A percentile compares a stretch with the other conserved stretches of the same genome.
Conservation (phyloP, 345 rosid genomes). For the Brassica incana region DNA sequence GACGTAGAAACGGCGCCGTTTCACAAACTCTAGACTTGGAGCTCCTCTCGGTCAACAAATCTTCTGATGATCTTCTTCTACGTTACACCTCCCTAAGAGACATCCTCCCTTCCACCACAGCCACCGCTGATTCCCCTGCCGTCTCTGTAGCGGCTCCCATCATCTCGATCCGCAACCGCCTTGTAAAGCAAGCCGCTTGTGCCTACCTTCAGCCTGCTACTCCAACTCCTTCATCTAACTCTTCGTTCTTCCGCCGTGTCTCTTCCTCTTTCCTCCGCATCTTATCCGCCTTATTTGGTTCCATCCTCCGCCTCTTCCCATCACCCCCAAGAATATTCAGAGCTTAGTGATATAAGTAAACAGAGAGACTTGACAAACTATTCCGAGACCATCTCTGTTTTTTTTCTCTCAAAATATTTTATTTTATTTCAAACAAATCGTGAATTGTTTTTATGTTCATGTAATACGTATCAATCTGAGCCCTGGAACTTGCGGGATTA, state of each 20-base stretch:
- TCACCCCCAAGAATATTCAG: conserved; percentile 22
- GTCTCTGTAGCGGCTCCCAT: conserved; percentile 28
- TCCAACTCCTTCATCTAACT: conserved; percentile 49
- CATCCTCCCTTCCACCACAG: conserved; percentile 51
- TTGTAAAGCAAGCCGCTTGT: conserved; percentile 94
- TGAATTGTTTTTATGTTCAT: conserved; percentile 29
- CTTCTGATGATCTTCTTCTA: conserved; percentile 25
- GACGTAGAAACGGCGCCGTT: conserved; percentile 33
- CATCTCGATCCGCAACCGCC: conserved; percentile 76
- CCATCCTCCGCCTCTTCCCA: conserved; percentile 32
- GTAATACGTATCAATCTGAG: conserved; percentile 5
- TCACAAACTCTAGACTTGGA: conserved; percentile 41
- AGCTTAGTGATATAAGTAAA: conserved; percentile 7
- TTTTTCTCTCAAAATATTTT: too few relatives aligned
- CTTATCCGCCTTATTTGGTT: conserved; percentile 19
- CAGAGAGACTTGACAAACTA: neutral
- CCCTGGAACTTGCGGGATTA: neutral
- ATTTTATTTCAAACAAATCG: conserved; percentile 4
- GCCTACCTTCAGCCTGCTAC: conserved; percentile 88
- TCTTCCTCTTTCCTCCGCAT: conserved; percentile 43
- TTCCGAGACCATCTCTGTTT: conserved; percentile 4
- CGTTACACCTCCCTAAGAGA: conserved; percentile 79
- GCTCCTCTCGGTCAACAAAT: conserved; percentile 38
- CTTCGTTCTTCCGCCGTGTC: conserved; percentile 52
- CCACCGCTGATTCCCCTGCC: conserved; percentile 58